Conservation (phyloP, 768 basidiomycete species). For the Suillus weaverae region DNA sequence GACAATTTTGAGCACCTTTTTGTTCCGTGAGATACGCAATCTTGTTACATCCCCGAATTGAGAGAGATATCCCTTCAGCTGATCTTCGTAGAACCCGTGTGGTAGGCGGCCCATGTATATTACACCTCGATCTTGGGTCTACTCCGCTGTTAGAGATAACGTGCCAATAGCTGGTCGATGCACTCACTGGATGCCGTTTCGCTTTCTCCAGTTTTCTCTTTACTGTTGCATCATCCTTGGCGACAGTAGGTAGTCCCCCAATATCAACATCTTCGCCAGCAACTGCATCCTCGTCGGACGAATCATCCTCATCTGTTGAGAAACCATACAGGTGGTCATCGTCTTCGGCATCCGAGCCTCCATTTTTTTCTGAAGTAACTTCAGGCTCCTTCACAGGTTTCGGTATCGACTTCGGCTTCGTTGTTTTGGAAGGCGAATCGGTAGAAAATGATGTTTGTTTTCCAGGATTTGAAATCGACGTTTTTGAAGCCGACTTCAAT, state of each 20-base stretch:
- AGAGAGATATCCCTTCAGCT: conserved; percentile 88
- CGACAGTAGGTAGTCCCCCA: conserved; percentile 75
- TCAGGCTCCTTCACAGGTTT: conserved; percentile 4
- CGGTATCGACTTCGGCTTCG: conserved; percentile 7
- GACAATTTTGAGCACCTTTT: conserved; percentile 57
- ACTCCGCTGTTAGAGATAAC: conserved; percentile 3
- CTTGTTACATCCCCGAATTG: conserved; percentile 93
- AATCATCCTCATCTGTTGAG: conserved; percentile 72
- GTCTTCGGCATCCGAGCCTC: conserved; percentile 18
- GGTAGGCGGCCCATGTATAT: conserved; percentile 89
- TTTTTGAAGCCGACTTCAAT: conserved; percentile 10
- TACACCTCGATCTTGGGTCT: conserved; percentile 71
- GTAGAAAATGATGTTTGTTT: conserved; percentile 12
- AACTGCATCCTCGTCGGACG: conserved; percentile 74
- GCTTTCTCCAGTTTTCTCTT: conserved; percentile 62
- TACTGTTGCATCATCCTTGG: conserved; percentile 84
- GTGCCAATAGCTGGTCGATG: neutral
- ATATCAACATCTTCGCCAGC: conserved; percentile 66
- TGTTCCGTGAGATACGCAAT: conserved; percentile 88
- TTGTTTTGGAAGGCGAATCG: conserved; percentile 9
- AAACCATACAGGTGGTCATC: conserved; percentile 68
- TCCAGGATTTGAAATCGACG: conserved; percentile 21
- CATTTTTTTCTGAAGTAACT: conserved; percentile 1
- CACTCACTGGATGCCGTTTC: conserved; percentile 63
- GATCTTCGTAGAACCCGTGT: conserved; percentile 96